Conservation (phyloP, 2,329 filamentous ascomycete species). For the Thelonectria blattea region DNA sequence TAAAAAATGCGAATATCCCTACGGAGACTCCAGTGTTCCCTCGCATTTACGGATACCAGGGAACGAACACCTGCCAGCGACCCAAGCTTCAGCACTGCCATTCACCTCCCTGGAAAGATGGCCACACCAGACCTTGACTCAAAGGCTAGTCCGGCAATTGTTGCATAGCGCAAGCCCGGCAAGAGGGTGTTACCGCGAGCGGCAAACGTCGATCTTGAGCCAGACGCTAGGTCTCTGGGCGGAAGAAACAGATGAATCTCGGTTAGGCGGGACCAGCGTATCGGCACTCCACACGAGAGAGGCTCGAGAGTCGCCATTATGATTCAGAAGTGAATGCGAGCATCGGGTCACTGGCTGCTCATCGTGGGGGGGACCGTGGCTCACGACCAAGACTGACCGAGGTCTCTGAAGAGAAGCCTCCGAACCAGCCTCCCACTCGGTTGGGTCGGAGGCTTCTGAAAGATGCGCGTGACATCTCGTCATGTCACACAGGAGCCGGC, state of each 20-base stretch:
- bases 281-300: conserved; percentile 10
- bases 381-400: background rate
- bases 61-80: background rate
- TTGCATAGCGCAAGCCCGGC: conserved; percentile 27
- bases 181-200: conserved; percentile 35
- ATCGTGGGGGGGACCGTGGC: background rate
- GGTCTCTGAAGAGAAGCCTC: background rate
- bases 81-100: conserved; percentile 7
- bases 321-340: background rate
- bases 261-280: conserved; percentile 12
- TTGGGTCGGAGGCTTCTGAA: background rate
- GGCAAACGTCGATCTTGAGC: conserved; percentile 38
- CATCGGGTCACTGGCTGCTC: background rate
- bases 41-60: background rate
- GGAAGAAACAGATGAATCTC: conserved; percentile 19
- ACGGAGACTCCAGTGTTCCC: background rate
- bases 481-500: conserved; percentile 27
- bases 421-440: background rate
- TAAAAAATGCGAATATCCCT: background rate
- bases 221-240: conserved; percentile 27
- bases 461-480: conserved; percentile 5
- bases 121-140: conserved; percentile 1
- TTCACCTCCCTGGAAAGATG: background rate
- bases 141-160: conserved; percentile 32
- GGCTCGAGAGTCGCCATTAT: conserved; percentile 9